A percentile compares a stretch with the other conserved stretches of the same genome.
Conservation (phyloP, 345 rosid species). For the Microcos paniculata region DNA sequence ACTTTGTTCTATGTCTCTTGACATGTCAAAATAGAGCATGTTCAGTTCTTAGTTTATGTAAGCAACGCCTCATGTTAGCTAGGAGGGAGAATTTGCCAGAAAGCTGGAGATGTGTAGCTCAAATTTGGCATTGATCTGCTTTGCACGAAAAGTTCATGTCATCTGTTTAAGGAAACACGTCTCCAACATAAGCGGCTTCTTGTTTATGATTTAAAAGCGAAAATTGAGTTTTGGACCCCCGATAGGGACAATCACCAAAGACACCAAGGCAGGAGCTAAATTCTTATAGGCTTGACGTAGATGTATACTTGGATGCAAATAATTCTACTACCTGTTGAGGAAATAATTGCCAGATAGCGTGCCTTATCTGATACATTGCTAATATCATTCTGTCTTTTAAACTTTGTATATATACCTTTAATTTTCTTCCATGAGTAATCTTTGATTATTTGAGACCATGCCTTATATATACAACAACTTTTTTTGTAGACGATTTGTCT, state of each 20-base stretch:
- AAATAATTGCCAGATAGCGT: not conserved
- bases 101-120: not conserved
- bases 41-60: too few species aligned
- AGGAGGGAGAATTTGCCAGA: not conserved
- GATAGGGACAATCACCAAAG: not conserved
- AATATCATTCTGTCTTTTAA: not conserved
- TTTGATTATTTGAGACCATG: not conserved
- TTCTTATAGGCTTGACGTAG: not conserved
- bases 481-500: not conserved
- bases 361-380: not conserved
- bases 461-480: not conserved
- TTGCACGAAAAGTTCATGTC: not conserved
- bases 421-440: not conserved
- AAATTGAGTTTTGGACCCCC: not conserved
- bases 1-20: not conserved
- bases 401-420: not conserved
- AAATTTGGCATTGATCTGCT: not conserved
- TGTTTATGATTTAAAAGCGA: not conserved
- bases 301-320: not conserved
- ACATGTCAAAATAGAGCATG: not conserved
- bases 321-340: not conserved
- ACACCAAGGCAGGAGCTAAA: not conserved
- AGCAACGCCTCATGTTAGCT: too few species aligned
- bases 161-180: not conserved
- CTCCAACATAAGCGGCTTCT: constrained; percentile 7